Conservation (phyloP, 2,329 filamentous ascomycete genomes). For the Talaromyces marneffei region DNA sequence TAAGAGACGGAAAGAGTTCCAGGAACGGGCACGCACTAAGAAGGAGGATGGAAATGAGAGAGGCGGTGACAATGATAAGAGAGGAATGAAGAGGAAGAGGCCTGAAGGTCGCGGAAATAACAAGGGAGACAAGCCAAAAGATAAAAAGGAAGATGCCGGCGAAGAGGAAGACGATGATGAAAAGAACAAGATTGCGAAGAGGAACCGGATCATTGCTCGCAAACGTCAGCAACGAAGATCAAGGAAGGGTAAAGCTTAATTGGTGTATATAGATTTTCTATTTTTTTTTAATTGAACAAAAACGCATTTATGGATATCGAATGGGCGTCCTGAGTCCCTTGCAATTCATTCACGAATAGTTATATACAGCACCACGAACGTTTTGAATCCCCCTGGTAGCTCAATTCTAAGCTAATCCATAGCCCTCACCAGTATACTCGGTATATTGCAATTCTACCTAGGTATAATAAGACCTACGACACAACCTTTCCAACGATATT, state of each 20-base stretch:
- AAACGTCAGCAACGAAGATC: constrained; percentile 68
- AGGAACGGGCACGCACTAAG: constrained; percentile 23
- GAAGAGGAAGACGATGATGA: constrained; percentile 26
- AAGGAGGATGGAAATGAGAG: constrained; percentile 16
- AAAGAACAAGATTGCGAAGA: constrained; percentile 50
- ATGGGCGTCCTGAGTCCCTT: background rate
- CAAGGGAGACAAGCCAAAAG: constrained; percentile 9
- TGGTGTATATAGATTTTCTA: constrained; percentile 21
- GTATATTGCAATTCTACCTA: background rate
- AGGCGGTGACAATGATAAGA: constrained; percentile 25
- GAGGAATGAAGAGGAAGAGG: constrained; percentile 35
- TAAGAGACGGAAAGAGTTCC: constrained; percentile 55
- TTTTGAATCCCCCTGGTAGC: background rate
- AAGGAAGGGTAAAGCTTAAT: constrained; percentile 51
- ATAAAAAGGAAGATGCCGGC: constrained; percentile 21
- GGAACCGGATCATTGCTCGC: constrained; percentile 75
- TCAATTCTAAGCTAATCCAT: too few relatives aligned
- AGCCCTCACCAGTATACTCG: background rate
- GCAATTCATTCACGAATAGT: background rate
- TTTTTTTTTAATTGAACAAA: background rate
- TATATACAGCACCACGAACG: too few relatives aligned
- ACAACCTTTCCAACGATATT: constrained; percentile 59
- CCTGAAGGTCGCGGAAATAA: constrained; percentile 6
- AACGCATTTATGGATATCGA: background rate
- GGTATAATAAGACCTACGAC: constrained; percentile 21